Base-by-base conservation (phyloP, 306 rosid genomes). In the Citrullus mucosospermus region DNA sequence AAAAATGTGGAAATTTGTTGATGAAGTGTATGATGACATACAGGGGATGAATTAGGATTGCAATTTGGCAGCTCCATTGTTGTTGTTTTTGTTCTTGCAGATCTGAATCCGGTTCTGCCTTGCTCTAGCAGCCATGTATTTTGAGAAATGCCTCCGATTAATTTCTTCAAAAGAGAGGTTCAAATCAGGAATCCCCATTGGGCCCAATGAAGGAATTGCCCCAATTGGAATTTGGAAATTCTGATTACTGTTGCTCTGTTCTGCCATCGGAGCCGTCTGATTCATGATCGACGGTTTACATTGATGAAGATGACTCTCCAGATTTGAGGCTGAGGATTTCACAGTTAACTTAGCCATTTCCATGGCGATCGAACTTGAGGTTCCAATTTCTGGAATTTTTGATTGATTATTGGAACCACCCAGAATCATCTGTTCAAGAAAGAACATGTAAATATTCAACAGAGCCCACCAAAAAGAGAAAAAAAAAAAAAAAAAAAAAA, bases 61-160 rank as follows among this genome's bases (percentile, higher is more conserved):
- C 56, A 41, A 38, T 86, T 83, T 82, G 75, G 4, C 66, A n/a
- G 71, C 74, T 17, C 78, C 77, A 7, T 51, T 30, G 72, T 75
- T 88, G 80, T 53, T 53, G 20, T 53, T 51, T 0, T 14, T 30
- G 72, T 75, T 88, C 81, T 90, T 90, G 13, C 69, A 81, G 80
- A 86, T 86, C 79, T 69, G 84, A 75, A 83, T 82, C 80, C 96
- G 86, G 18, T 78, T 85, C 30, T 86, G 84, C 51, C 93, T 84
- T 0, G 92, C 91, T 60, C 74, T 78, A 48, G 90, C 86, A 3
- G 92, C 88, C 80, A 84, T 28, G 9, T 61, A 53, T 85, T 34
- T 60, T 1, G 36, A 22, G 60, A 65, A 59, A 79, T 77, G 66
- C 80, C 13, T 74, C 43, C 84, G 71, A 25, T 41, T 70, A 57